phyloP scores from a whole-genome alignment of 1,284 basidiomycete species.

The Cryptococcus sp. region DNA sequence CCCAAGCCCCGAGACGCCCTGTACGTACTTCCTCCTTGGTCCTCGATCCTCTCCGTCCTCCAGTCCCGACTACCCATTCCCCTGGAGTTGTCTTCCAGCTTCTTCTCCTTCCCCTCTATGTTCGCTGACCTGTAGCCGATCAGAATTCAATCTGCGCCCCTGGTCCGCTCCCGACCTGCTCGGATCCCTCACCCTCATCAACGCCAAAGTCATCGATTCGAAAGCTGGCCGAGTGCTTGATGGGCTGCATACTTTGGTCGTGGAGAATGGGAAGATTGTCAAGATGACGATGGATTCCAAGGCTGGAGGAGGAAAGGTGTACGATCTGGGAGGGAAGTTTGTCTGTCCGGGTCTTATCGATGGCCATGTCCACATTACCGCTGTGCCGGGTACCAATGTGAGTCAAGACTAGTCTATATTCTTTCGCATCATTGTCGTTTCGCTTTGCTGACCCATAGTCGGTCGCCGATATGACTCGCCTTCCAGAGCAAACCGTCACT shows the following conservation, averaged over 20 bases:
- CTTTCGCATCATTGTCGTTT: background rate
- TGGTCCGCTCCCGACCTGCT: conserved; percentile 36
- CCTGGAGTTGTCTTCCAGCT: too few relatives aligned
- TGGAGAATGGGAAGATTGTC: conserved; percentile 36
- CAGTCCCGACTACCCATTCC: too few relatives aligned
- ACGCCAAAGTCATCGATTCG: conserved; percentile 45
- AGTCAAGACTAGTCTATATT: background rate
- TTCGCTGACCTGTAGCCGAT: conserved; percentile 25
- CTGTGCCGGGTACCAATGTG: conserved; percentile 36
- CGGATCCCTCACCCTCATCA: conserved; percentile 35
- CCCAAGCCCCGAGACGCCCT: conserved; percentile 10
- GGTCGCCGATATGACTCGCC: conserved; percentile 45
- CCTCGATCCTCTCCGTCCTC: too few relatives aligned
- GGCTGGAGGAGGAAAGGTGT: conserved; percentile 10
- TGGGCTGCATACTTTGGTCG: conserved; percentile 34
- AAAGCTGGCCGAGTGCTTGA: conserved; percentile 23
- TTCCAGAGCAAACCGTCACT: conserved; percentile 43
- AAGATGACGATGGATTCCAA: conserved; percentile 18
- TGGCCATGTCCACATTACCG: conserved; percentile 52
- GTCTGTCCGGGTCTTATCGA: conserved; percentile 46
- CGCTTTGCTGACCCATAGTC: conserved; percentile 27
- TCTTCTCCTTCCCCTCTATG: too few relatives aligned
- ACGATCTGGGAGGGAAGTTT: conserved; percentile 46
- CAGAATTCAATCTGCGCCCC: conserved; percentile 47
- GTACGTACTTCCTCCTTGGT: conserved; percentile 3